Percentiles rank a stretch among this genome's conserved stretches.
Evolutionary conservation across 495 filamentous ascomycete species (phyloP).

Genomic region (Cetradonia linearis): DNA sequence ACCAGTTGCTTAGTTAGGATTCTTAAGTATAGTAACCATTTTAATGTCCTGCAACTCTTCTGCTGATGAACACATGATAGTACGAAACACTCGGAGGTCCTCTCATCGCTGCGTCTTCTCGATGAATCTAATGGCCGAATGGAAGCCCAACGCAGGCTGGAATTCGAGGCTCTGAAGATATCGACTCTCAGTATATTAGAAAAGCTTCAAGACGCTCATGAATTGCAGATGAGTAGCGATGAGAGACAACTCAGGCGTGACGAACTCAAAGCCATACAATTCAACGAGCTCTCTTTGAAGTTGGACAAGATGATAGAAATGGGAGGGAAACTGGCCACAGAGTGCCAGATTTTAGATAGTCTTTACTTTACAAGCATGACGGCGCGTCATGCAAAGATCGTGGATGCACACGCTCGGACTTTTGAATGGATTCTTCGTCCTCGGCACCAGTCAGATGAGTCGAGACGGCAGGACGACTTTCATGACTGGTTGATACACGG

Average conservation of each 20-base stretch:
- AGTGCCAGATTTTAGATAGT: background rate
- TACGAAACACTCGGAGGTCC: background rate
- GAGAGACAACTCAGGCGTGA: too few relatives aligned
- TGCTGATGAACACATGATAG: background rate
- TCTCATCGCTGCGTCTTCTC: background rate
- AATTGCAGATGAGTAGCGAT: too few relatives aligned
- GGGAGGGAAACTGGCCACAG: background rate
- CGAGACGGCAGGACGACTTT: background rate
- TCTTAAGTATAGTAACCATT: background rate
- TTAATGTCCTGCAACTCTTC: background rate
- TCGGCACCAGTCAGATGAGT: too few relatives aligned
- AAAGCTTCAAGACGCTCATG: background rate
- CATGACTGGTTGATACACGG: slow-evolving; percentile 28
- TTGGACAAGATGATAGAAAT: background rate
- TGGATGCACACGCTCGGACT: slow-evolving; percentile 3
- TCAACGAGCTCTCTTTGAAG: background rate
- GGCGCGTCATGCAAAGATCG: background rate
- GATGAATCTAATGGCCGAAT: background rate
- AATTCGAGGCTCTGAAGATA: background rate
- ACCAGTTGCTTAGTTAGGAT: background rate
- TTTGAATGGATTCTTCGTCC: slow-evolving; percentile 11
- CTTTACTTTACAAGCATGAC: background rate
- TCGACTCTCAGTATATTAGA: background rate
- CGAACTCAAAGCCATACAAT: background rate
- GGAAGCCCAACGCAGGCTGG: background rate